phyloP scores from a whole-genome alignment of 108 stramenopile genomes.

The Hondaea fermentalgiana region DNA sequence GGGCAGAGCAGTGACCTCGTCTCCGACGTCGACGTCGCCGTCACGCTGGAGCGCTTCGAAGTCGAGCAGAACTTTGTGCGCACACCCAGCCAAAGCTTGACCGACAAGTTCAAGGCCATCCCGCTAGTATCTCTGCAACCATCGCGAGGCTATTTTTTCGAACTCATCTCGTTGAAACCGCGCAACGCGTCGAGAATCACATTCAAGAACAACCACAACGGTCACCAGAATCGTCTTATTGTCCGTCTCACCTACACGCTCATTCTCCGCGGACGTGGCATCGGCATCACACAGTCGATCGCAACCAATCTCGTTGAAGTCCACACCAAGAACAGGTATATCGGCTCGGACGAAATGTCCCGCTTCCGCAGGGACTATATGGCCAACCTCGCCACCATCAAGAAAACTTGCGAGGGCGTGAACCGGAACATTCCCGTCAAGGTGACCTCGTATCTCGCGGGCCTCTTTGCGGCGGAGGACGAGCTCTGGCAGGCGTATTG shows the following conservation, averaged over 20 bases:
- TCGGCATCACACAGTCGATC: neutral
- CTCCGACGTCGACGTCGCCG: neutral
- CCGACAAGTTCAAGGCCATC: neutral
- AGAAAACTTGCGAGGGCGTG: neutral
- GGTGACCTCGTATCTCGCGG: neutral
- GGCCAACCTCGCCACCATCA: neutral
- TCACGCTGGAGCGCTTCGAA: neutral
- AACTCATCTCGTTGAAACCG: neutral
- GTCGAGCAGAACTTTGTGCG: neutral
- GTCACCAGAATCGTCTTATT: neutral
- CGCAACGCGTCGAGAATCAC: neutral
- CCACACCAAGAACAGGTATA: neutral
- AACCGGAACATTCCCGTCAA: neutral
- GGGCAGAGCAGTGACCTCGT: neutral
- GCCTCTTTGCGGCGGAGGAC: neutral
- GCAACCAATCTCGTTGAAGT: neutral
- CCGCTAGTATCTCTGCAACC: neutral
- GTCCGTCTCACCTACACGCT: neutral
- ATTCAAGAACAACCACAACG: constrained; percentile 1
- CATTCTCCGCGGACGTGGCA: neutral
- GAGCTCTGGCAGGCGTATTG: neutral
- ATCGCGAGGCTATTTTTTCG: neutral
- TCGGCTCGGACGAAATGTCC: neutral
- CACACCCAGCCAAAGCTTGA: neutral
- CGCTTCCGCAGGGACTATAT: neutral